Evolutionary conservation across 2,329 filamentous ascomycete genomes (phyloP).

Genomic region (Aspergillus sp.): DNA sequence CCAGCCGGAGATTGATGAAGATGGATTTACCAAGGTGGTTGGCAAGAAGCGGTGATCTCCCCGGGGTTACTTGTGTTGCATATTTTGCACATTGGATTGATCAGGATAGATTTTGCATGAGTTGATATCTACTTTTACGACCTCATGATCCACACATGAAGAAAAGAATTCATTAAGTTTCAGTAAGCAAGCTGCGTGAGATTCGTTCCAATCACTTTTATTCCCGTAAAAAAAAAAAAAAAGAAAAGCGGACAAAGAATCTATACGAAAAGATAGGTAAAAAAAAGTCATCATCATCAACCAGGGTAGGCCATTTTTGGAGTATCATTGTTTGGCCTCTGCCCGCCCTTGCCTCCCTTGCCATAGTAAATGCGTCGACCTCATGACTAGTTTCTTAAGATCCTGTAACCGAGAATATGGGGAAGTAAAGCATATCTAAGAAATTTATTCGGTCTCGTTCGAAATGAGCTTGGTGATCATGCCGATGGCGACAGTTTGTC

Average conservation of each 20-base stretch:
- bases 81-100: background rate
- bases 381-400: too few relatives aligned
- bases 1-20: slow-evolving; percentile 70
- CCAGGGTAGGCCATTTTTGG: slow-evolving; percentile 16
- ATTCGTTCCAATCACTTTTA: slow-evolving; percentile 15
- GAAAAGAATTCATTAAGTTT: background rate
- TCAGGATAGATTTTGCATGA: slow-evolving; percentile 8
- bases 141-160: slow-evolving; percentile 1
- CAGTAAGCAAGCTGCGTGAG: background rate
- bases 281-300: slow-evolving; percentile 30
- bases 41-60: slow-evolving; percentile 54
- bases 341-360: slow-evolving; percentile 13
- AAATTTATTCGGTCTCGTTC: slow-evolving; percentile 16
- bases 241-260: slow-evolving; percentile 9
- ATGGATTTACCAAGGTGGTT: slow-evolving; percentile 73
- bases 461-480: slow-evolving; percentile 89
- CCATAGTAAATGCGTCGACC: slow-evolving; percentile 1
- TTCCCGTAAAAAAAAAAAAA: slow-evolving; percentile 10
- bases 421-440: slow-evolving; percentile 1
- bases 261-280: slow-evolving; percentile 15
- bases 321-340: slow-evolving; percentile 19
- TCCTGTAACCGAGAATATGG: background rate
- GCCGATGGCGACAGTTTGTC: slow-evolving; percentile 98
- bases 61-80: background rate
- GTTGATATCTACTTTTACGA: slow-evolving; percentile 2